Evolutionary conservation across 305 asterid species (phyloP).

Genomic region (Rubia peregrina): DNA sequence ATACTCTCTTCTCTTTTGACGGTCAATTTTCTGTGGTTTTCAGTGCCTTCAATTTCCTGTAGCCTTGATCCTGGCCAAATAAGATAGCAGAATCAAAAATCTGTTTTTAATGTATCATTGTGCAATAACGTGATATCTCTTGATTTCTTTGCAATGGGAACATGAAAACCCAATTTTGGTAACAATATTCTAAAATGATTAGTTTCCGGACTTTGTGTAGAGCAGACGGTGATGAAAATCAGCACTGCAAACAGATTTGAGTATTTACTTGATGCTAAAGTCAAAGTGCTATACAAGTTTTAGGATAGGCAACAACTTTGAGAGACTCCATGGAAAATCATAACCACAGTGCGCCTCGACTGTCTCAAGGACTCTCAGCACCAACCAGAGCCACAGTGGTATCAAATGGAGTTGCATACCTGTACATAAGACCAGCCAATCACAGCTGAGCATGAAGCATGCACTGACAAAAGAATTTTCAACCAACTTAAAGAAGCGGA

Average conservation of each 20-base stretch:
- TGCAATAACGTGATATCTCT: background rate
- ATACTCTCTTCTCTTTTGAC: constrained; percentile 11
- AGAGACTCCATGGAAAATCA: constrained; percentile 94
- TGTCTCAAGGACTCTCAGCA: constrained; percentile 91
- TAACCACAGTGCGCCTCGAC: constrained; percentile 99
- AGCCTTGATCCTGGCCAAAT: constrained; percentile 50
- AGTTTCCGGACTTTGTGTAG: constrained; percentile 95
- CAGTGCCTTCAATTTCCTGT: constrained; percentile 61
- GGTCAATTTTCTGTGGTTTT: constrained; percentile 37
- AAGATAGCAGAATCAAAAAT: background rate
- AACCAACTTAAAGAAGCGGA: background rate
- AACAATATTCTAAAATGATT: constrained; percentile 31
- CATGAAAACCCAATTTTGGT: background rate
- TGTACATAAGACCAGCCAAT: constrained; percentile 26
- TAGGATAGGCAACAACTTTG: constrained; percentile 65
- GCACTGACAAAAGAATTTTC: background rate
- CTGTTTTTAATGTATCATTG: background rate
- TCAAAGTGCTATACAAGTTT: background rate
- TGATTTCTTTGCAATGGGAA: background rate
- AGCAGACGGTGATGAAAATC: constrained; percentile 96
- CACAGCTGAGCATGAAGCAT: background rate
- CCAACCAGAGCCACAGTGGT: constrained; percentile 96
- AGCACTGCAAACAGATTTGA: constrained; percentile 46
- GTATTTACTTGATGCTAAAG: constrained; percentile 15
- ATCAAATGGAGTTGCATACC: constrained; percentile 96